Evolutionary conservation across 495 filamentous ascomycete genomes (phyloP), one percentile per base, ranked within the genome.

Genomic region (Rhypophila decipiens): DNA sequence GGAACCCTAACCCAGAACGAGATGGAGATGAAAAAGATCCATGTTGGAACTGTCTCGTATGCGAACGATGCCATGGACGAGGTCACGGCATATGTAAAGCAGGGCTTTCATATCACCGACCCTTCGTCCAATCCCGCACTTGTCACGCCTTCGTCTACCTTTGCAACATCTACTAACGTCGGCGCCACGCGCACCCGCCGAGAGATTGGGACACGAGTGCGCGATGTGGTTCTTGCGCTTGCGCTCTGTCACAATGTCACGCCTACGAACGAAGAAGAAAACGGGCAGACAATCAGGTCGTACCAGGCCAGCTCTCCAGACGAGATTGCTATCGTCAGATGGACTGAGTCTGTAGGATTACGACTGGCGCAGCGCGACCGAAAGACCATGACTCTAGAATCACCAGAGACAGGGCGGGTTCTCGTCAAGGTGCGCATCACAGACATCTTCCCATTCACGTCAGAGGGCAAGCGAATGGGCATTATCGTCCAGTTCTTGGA

Each of bases 11-110:
- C 93, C 10, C 90, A 96, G 58, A 99, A 99, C 61, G 88, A 96
- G 55, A 97, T 97, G 91, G 93, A 96, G 65, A 78, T 99, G 75
- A 95, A 90, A 59, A 99, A 97, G 66, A 90, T 97, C 22, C 94
- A 97, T 57, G 88, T 99, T 49, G 94, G 94, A 1, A 97, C 93
- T 18, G 94, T 97, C 2, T 96, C 90, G 0, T 99, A 97, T 58
- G 94, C 90, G 19, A 93, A 91, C 53, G 94, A 99, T 63, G 90
- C 93, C 2, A 97, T 96, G 94, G 93, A 96, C 49, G 94, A 97
- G 62, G 94, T 99, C 9, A 67, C 79, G 29, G 82, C 86, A 0
- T 96, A 93, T 57, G 77, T 97, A 38, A 79, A 74, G 50, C 90
- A 95, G 59, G 86, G 80, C 22, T 94, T 96, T 60, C 74, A 81